Evolutionary conservation across 805 yeast species (phyloP).

Genomic region (Candida golubevii): DNA sequence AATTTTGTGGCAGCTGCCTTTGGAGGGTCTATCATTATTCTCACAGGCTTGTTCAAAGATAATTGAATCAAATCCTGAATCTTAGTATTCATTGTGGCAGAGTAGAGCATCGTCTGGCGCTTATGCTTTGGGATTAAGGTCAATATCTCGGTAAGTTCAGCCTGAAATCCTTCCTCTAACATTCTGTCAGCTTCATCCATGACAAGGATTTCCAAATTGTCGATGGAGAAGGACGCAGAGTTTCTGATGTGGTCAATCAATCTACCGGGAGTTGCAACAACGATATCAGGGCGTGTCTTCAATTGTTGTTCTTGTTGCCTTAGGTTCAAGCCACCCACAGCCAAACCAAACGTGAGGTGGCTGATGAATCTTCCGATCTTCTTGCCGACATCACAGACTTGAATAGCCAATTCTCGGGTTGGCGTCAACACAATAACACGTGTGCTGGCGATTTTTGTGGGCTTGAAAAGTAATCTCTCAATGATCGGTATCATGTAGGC

Average conservation of each 20-base stretch:
- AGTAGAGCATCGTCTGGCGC: slow-evolving; percentile 89
- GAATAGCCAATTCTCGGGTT: slow-evolving; percentile 96
- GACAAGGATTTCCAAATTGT: slow-evolving; percentile 85
- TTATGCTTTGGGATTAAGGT: slow-evolving; percentile 75
- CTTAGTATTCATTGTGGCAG: slow-evolving; percentile 97
- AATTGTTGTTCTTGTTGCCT: slow-evolving; percentile 95
- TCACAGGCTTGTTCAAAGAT: slow-evolving; percentile 84
- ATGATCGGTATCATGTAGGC: slow-evolving; percentile 95
- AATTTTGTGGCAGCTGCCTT: slow-evolving; percentile 89
- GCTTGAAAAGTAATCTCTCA: slow-evolving; percentile 87
- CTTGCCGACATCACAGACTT: slow-evolving; percentile 89
- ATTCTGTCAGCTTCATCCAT: slow-evolving; percentile 98
- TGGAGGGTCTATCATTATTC: slow-evolving; percentile 95
- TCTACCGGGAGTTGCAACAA: slow-evolving; percentile 98
- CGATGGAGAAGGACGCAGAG: slow-evolving; percentile 89
- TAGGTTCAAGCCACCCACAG: slow-evolving; percentile 96
- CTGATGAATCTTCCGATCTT: slow-evolving; percentile 74
- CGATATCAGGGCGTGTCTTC: slow-evolving; percentile 90
- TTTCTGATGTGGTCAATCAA: slow-evolving; percentile 95
- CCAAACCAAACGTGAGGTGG: slow-evolving; percentile 82
- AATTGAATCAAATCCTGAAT: slow-evolving; percentile 84
- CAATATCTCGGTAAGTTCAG: slow-evolving; percentile 86
- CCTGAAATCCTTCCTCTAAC: slow-evolving; percentile 98
- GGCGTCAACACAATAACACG: slow-evolving; percentile 91
- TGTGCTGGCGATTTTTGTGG: slow-evolving; percentile 79